phyloP scores from a whole-genome alignment of 2,329 filamentous ascomycete genomes.

The Aspergillus melleus region DNA sequence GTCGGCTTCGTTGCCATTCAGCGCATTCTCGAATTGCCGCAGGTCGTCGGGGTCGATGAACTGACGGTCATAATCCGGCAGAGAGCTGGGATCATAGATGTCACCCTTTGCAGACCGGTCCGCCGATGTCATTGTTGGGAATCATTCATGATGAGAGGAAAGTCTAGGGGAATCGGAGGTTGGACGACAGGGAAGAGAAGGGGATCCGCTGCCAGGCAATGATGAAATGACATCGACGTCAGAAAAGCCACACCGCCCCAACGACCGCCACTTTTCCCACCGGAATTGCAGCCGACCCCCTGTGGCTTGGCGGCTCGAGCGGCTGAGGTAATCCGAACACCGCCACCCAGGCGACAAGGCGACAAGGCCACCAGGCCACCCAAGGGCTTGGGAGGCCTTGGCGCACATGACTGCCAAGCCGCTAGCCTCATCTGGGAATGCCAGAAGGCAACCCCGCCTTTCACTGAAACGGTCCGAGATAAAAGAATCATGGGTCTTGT shows the following conservation, averaged over 20 bases:
- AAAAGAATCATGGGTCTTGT: conserved; percentile 12
- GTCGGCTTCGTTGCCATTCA: conserved; percentile 76
- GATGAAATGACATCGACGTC: conserved; percentile 13
- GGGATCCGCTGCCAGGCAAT: neutral
- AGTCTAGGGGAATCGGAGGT: neutral
- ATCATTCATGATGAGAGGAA: conserved; percentile 25
- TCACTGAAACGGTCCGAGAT: conserved; percentile 8
- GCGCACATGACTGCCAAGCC: neutral
- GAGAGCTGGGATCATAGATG: conserved; percentile 65
- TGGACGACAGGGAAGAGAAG: neutral
- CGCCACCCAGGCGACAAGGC: too few species aligned
- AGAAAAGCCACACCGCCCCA: conserved; percentile 8
- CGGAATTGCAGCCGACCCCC: neutral
- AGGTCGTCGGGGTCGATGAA: conserved; percentile 75
- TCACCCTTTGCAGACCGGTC: conserved; percentile 39
- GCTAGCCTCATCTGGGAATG: neutral
- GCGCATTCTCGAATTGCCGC: conserved; percentile 74
- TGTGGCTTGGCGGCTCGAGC: conserved; percentile 1
- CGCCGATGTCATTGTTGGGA: conserved; percentile 28
- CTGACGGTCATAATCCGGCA: conserved; percentile 79
- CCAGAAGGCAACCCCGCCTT: neutral
- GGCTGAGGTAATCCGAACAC: neutral
- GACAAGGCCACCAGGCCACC: too few species aligned
- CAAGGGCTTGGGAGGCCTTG: neutral
- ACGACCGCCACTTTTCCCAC: neutral